Evolutionary conservation across 2,329 filamentous ascomycete species (phyloP).

Genomic region (Teratosphaeriaceae sp.): DNA sequence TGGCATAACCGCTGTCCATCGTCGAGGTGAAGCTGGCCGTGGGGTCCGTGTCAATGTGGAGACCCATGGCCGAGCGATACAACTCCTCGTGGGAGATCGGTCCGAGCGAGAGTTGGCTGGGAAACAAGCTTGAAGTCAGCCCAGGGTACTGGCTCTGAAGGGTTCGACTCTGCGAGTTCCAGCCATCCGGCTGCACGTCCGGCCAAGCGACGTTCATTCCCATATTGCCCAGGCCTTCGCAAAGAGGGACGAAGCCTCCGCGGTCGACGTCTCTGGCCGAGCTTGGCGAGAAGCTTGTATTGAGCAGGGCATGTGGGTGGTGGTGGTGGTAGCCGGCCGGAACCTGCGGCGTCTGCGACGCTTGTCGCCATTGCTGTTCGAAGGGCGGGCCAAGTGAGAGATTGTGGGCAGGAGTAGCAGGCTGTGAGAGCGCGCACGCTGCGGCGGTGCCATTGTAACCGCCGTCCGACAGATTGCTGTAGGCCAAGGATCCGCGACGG

Average conservation of each 20-base stretch:
- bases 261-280: too few relatives aligned
- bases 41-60: background rate
- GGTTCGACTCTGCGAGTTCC: background rate
- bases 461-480: slow-evolving; percentile 16
- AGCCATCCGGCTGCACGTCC: background rate
- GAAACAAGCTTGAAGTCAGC: background rate
- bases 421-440: slow-evolving; percentile 17
- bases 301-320: too few relatives aligned
- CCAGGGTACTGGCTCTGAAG: background rate
- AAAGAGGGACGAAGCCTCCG: background rate
- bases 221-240: background rate
- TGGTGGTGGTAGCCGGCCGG: too few relatives aligned
- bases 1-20: background rate
- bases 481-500: slow-evolving; percentile 20
- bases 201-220: background rate
- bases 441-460: slow-evolving; percentile 17
- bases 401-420: slow-evolving; percentile 17
- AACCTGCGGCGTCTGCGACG: too few relatives aligned
- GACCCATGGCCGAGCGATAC: background rate
- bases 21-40: background rate
- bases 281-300: too few relatives aligned
- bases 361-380: background rate
- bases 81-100: background rate
- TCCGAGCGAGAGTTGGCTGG: background rate
- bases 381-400: slow-evolving; percentile 7